Conservation (phyloP, 257 asterid species). For the Solanum megistacrolobum region DNA sequence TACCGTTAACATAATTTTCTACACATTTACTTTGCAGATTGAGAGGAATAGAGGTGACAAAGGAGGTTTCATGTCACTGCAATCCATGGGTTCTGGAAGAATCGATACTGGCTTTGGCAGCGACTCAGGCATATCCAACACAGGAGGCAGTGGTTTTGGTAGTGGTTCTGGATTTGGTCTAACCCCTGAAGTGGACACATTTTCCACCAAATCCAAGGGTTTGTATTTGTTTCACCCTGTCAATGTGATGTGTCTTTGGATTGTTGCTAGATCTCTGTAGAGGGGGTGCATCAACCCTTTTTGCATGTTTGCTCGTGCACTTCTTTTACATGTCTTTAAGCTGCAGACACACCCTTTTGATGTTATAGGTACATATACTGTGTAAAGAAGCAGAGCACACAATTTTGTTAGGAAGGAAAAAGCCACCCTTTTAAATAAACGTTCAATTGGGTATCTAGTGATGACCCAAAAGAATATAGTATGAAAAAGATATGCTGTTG, state of each 20-base stretch:
- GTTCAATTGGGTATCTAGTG: background rate
- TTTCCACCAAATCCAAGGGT: slow-evolving; percentile 69
- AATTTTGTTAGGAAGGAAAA: background rate
- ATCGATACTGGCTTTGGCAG: slow-evolving; percentile 64
- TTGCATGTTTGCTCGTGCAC: background rate
- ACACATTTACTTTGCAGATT: slow-evolving; percentile 29
- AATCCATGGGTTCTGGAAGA: slow-evolving; percentile 78
- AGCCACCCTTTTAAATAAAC: background rate
- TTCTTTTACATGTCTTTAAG: background rate
- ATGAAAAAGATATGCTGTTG: background rate
- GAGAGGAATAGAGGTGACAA: slow-evolving; percentile 72
- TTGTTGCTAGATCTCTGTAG: background rate
- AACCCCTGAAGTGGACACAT: slow-evolving; percentile 56
- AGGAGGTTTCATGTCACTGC: slow-evolving; percentile 59
- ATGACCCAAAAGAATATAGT: background rate
- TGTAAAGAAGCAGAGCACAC: background rate
- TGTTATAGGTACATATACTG: background rate
- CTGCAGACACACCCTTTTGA: background rate
- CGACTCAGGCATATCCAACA: slow-evolving; percentile 40
- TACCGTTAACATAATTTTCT: background rate
- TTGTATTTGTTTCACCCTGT: slow-evolving; percentile 5
- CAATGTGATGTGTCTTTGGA: background rate
- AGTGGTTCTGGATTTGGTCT: slow-evolving; percentile 54
- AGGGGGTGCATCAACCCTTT: background rate
- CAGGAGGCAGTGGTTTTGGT: slow-evolving; percentile 48